Conservation (phyloP, 768 basidiomycete species). For the Amanita pseudoporphyria region DNA sequence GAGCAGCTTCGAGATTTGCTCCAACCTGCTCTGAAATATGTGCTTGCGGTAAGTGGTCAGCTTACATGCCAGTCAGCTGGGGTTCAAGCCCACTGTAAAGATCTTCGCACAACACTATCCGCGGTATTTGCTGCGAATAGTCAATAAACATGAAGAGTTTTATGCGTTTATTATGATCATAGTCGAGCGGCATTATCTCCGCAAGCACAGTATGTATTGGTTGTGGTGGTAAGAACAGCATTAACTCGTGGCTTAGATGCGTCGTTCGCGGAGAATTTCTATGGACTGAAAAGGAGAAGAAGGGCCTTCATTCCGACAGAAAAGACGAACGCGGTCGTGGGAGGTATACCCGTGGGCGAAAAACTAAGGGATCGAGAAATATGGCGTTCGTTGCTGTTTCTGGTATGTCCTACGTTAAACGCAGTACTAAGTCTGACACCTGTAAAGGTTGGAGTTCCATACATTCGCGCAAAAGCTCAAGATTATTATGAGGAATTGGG, state of each 20-base stretch:
- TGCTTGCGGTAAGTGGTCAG: conserved; percentile 63
- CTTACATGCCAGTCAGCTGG: not conserved
- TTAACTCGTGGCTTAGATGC: conserved; percentile 46
- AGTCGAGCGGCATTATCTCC: conserved; percentile 86
- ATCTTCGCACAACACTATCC: conserved; percentile 94
- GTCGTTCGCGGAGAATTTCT: conserved; percentile 94
- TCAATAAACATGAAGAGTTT: conserved; percentile 95
- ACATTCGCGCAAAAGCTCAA: conserved; percentile 78
- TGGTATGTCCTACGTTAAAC: conserved; percentile 41
- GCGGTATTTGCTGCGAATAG: conserved; percentile 80
- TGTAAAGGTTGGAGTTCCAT: conserved; percentile 78
- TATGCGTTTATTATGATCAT: conserved; percentile 84
- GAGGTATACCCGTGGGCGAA: conserved; percentile 54
- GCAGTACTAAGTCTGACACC: not conserved
- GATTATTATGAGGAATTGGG: conserved; percentile 89
- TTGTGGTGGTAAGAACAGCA: not conserved
- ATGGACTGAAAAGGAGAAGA: conserved; percentile 77
- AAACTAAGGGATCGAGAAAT: conserved; percentile 59
- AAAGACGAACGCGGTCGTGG: conserved; percentile 57
- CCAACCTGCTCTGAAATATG: conserved; percentile 92
- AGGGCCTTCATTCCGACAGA: conserved; percentile 63
- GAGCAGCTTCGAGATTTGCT: conserved; percentile 88
- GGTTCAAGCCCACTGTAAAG: conserved; percentile 27
- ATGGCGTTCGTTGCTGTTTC: conserved; percentile 65
- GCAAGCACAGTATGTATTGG: conserved; percentile 55